These are phyloP conservation scores for Cryphonectria japonica DNA, from an alignment of 2,329 filamentous ascomycete genomes.

Conservation along the genomic window DNA sequence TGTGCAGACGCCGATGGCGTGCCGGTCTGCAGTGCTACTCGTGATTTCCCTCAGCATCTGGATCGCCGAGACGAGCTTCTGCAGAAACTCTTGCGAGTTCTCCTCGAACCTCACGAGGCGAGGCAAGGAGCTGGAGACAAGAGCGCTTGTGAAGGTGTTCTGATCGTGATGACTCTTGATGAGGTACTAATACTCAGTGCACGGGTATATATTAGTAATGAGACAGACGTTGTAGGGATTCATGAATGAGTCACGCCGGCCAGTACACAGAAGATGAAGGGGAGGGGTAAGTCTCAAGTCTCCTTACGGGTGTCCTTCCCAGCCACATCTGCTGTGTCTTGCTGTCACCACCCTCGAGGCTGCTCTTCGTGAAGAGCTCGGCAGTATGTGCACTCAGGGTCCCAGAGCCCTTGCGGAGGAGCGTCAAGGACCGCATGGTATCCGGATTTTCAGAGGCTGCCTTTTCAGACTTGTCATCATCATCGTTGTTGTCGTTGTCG, in stretches of 20 bases:
- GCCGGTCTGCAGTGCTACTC: constrained; percentile 6
- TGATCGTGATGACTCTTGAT: constrained; percentile 1
- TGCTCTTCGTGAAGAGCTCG: constrained; percentile 19
- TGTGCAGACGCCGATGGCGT: constrained; percentile 17
- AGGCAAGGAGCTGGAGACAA: background rate
- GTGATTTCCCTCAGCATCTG: constrained; percentile 12
- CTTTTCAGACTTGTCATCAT: background rate
- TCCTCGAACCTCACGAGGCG: constrained; percentile 17
- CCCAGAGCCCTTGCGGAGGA: constrained; percentile 15
- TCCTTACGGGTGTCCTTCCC: constrained; percentile 20
- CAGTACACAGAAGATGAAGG: no score
- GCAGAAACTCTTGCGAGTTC: constrained; percentile 1
- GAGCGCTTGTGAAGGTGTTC: constrained; percentile 7
- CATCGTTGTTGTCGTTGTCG: no score
- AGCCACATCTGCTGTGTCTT: constrained; percentile 25
- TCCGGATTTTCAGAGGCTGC: background rate
- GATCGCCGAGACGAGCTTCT: constrained; percentile 24
- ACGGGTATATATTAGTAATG: background rate
- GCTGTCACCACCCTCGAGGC: background rate
- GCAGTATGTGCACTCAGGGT: constrained; percentile 22
- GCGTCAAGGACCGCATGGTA: background rate
- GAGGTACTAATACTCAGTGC: background rate
- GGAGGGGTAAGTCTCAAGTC: no score
- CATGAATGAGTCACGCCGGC: no score
- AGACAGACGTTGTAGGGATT: background rate